Evolutionary conservation across 2,329 filamentous ascomycete genomes (phyloP).

Genomic region (Trichoderma arundinaceum): DNA sequence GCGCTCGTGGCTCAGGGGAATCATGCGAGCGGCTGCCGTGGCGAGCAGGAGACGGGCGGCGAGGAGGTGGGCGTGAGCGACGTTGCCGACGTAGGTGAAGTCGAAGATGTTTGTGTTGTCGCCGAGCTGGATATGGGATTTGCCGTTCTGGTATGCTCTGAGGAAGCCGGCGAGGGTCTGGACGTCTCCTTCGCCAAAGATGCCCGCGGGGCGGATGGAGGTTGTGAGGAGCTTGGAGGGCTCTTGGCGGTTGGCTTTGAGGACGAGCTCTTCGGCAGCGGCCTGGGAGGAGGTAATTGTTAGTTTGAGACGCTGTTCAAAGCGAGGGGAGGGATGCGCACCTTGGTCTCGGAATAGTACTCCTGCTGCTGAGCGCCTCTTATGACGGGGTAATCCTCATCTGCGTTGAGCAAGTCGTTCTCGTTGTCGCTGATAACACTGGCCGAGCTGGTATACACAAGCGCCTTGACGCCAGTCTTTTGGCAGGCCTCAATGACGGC

Average conservation of each 20-base stretch:
- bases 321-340: conserved; percentile 40
- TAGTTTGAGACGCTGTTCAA: not conserved
- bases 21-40: conserved; percentile 58
- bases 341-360: conserved; percentile 93
- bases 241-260: conserved; percentile 71
- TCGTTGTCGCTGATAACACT: conserved; percentile 85
- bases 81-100: conserved; percentile 69
- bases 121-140: conserved; percentile 81
- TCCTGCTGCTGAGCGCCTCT: conserved; percentile 72
- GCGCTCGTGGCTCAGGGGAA: conserved; percentile 72
- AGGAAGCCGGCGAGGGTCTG: conserved; percentile 77
- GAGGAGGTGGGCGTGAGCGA: conserved; percentile 79
- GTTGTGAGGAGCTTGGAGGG: conserved; percentile 71
- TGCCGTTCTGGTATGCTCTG: conserved; percentile 69
- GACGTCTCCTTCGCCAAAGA: conserved; percentile 88
- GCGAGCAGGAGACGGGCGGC: conserved; percentile 74
- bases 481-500: conserved; percentile 77
- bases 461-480: conserved; percentile 72
- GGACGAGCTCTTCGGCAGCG: conserved; percentile 79
- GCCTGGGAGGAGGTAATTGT: conserved; percentile 52
- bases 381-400: conserved; percentile 81
- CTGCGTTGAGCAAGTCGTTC: conserved; percentile 79
- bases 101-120: conserved; percentile 67
- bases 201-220: conserved; percentile 82
- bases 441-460: conserved; percentile 90